A percentile compares a stretch with the other conserved stretches of the same genome.
Conservation (phyloP, 1,284 basidiomycete species). For the Ceratobasidium papillatum region DNA sequence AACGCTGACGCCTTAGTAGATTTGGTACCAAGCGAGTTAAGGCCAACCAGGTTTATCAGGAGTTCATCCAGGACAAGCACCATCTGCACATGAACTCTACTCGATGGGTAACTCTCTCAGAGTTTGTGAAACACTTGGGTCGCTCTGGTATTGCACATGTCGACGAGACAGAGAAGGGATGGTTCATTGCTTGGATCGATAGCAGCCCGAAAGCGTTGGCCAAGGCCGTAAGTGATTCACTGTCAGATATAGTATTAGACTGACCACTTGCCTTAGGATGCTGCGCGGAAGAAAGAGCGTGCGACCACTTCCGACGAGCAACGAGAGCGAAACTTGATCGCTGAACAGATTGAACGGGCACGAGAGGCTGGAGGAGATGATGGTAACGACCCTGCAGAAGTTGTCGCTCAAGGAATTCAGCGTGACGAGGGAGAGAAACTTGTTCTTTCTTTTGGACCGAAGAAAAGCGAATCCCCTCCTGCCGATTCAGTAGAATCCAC, state of each 20-base stretch:
- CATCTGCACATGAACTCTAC: conserved; percentile 99
- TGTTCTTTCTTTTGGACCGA: conserved; percentile 65
- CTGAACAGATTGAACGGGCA: conserved; percentile 95
- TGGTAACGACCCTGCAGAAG: conserved; percentile 50
- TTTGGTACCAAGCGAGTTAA: conserved; percentile 93
- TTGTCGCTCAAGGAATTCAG: conserved; percentile 69
- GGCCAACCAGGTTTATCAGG: conserved; percentile 97
- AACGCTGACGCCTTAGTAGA: conserved; percentile 54
- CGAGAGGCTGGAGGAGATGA: conserved; percentile 54
- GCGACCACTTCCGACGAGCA: conserved; percentile 93
- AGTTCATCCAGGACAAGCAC: conserved; percentile 93
- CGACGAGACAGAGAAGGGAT: conserved; percentile 98
- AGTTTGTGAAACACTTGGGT: conserved; percentile 93
- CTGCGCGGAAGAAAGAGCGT: conserved; percentile 91
- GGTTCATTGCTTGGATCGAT: conserved; percentile 98
- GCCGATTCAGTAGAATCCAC: conserved; percentile 45
- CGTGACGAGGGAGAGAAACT: conserved; percentile 77
- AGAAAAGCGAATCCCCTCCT: conserved; percentile 53
- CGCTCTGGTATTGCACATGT: conserved; percentile 88
- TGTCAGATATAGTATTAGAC: conserved; percentile 16
- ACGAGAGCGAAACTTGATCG: conserved; percentile 87
- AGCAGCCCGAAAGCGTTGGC: conserved; percentile 92
- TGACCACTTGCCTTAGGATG: conserved; percentile 64
- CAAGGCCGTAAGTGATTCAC: conserved; percentile 70
- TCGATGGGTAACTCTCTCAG: conserved; percentile 95